Evolutionary conservation across 495 filamentous ascomycete species (phyloP), one percentile per base, ranked within the genome.

Genomic region (Wilcoxina mikolae): DNA sequence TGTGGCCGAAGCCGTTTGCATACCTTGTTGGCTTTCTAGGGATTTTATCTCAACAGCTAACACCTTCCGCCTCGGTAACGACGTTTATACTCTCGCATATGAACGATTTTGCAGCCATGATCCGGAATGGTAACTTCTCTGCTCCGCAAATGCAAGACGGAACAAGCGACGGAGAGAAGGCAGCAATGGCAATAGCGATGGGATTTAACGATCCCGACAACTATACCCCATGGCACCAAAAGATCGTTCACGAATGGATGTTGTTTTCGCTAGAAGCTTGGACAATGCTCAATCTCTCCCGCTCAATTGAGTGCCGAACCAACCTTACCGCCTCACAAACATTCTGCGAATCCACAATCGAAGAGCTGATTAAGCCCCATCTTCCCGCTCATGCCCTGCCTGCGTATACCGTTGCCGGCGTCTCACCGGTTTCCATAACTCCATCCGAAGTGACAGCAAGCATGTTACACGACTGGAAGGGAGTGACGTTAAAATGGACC

Each of bases 221-320:
- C 10, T 27, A 18, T 24, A 18, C 43, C 11, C 22, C 43, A 31
- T 26, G 38, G 29, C 23, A 53, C 33, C 10, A 47, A 20, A 55
- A 33, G 24, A n/a, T 47, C 17, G 24, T 35, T 11, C n/a, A 56
- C 45, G 24, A 50, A 20, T 41, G 25, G 26, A 23, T 56, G 27
- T 12, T 51, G 29, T 56, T 56, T 47, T 33, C 27, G 17, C 17
- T 56, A 10, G 44, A 56, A 31, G 12, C 54, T 3, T 56, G 54
- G 54, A 33, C 26, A 12, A 56, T 56, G 54, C 26, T 56, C 20
- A 26, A 50, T 25, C 20, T 56, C n/a, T 27, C 45, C 10, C 45
- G n/a, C 15, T 7, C 39, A 15, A 27, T 46, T 27, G 45, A 56
- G 18, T n/a, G n/a, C 31, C 23, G 28, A n/a, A 33, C 18, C 22